Base-by-base conservation (phyloP, 805 yeast species). In the Kodamaea kaohsiungensis region DNA sequence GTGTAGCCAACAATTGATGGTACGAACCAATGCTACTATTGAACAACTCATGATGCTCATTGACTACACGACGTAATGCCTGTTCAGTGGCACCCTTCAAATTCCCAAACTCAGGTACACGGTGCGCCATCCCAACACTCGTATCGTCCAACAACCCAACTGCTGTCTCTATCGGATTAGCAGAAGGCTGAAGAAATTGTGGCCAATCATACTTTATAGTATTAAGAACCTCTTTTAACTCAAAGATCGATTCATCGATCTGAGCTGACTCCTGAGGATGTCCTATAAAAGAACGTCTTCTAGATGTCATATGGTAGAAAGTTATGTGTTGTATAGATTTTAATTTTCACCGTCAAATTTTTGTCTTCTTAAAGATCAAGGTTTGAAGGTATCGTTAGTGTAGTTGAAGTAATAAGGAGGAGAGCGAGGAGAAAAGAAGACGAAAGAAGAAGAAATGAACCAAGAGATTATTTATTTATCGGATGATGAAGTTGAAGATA, bases 51-150 rank as follows among this genome's bases (percentile, higher is more conserved):
- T 86, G 87, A 65, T 91, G 88, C 52, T 86, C 88, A 59, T 87
- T 87, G 27, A 92, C 97, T 1, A 92, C 89, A 19, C 70, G 71
- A 55, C 86, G 81, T 51, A 93, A 74, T 22, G 85, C 81, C 15
- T 65, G 65, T 13, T 85, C 81, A 10, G 92, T 80, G 51, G 81
- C 74, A 19, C 74, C 72, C 56, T 86, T 83, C 46, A 91, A 69
- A 48, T 80, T 79, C 43, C 78, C 74, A 60, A 93, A 93, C 56
- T 89, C 91, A 1, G 78, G 78, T 54, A 78, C 77, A 56, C 86
- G 82, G 62, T 86, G 87, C 0, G 96, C 96, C 62, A 89, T 72
- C 0, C 98, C 98, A n/a, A 91, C 95, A 0, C 96, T 88, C 1
- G 96, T 85, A 61, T 86, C 87, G 68, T 93, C 98, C 62, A 91